A percentile compares a stretch with the other conserved stretches of the same genome.
These are phyloP conservation scores for Agrocybe pediades DNA, from an alignment of 768 basidiomycete genomes.

Conservation along the genomic window DNA sequence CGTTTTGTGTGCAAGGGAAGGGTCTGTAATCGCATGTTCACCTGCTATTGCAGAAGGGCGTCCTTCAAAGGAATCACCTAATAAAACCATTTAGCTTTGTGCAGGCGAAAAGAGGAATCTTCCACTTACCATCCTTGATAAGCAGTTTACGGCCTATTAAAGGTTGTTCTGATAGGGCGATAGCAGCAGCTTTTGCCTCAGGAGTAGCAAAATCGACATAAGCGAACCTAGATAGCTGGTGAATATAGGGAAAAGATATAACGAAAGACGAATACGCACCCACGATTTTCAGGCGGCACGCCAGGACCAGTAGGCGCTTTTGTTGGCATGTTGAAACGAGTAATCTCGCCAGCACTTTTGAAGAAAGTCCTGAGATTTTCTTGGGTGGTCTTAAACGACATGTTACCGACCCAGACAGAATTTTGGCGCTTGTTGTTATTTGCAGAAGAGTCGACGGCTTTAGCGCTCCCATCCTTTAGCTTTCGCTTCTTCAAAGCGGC, in stretches of 20 bases:
- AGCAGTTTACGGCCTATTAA: conserved; percentile 86
- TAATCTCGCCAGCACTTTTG: conserved; percentile 70
- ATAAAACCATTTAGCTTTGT: background rate
- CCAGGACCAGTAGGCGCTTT: conserved; percentile 54
- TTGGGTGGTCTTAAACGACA: conserved; percentile 85
- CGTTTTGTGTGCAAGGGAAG: conserved; percentile 35
- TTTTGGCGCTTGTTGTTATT: conserved; percentile 69
- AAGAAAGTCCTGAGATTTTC: conserved; percentile 75
- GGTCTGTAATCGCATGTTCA: conserved; percentile 32
- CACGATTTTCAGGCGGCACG: conserved; percentile 69
- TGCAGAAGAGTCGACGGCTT: conserved; percentile 22
- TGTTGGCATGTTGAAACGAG: conserved; percentile 84
- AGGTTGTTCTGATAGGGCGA: conserved; percentile 77
- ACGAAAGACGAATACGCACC: conserved; percentile 48
- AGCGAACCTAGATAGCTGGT: conserved; percentile 69
- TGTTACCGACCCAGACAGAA: conserved; percentile 95
- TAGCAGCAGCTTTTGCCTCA: conserved; percentile 74
- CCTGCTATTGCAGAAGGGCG: conserved; percentile 53
- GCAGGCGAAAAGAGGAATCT: background rate
- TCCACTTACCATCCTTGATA: conserved; percentile 85
- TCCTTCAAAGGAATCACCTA: conserved; percentile 76
- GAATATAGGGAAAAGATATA: conserved; percentile 2
- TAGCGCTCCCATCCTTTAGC: conserved; percentile 37
- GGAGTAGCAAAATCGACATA: conserved; percentile 90
- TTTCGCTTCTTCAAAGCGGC: conserved; percentile 48